phyloP scores from a whole-genome alignment of 768 basidiomycete species.

The Baorangia bicolor region DNA sequence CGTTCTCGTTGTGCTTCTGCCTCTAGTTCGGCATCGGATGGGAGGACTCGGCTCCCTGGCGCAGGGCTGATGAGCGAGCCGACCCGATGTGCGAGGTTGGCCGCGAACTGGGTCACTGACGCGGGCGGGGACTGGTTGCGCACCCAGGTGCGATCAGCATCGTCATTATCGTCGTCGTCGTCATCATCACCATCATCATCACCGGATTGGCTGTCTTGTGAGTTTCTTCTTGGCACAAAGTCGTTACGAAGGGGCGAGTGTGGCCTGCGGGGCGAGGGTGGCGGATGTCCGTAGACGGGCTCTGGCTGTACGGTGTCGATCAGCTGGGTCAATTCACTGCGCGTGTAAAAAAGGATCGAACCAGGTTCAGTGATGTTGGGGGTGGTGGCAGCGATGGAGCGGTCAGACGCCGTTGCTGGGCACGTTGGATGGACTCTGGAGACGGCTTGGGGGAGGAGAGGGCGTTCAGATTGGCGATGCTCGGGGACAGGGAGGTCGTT shows the following conservation, averaged over 20 bases:
- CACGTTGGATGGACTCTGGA: conserved; percentile 13
- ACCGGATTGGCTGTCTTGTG: conserved; percentile 47
- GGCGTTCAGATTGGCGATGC: conserved; percentile 34
- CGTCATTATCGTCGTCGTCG: conserved; percentile 37
- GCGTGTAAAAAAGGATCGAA: conserved; percentile 14
- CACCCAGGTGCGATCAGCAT: conserved; percentile 25
- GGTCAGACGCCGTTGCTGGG: conserved; percentile 39
- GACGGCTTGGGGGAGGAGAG: conserved; percentile 29
- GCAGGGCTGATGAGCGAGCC: conserved; percentile 61
- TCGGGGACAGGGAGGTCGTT: conserved; percentile 33
- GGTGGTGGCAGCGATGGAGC: conserved; percentile 39
- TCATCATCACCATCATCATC: conserved; percentile 41
- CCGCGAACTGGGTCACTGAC: conserved; percentile 71
- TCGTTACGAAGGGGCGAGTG: conserved; percentile 74
- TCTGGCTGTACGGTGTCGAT: conserved; percentile 38
- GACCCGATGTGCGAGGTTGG: conserved; percentile 74
- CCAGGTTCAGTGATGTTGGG: conserved; percentile 41
- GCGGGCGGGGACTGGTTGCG: conserved; percentile 55
- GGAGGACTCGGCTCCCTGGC: conserved; percentile 44
- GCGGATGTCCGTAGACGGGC: conserved; percentile 41
- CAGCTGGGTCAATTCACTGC: conserved; percentile 4
- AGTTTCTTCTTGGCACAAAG: conserved; percentile 47
- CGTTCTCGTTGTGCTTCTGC: conserved; percentile 78
- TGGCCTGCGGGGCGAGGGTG: conserved; percentile 43
- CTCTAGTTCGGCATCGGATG: conserved; percentile 77